Evolutionary conservation across 2,329 filamentous ascomycete genomes (phyloP).

Genomic region (Phaeosphaeriaceae sp.): DNA sequence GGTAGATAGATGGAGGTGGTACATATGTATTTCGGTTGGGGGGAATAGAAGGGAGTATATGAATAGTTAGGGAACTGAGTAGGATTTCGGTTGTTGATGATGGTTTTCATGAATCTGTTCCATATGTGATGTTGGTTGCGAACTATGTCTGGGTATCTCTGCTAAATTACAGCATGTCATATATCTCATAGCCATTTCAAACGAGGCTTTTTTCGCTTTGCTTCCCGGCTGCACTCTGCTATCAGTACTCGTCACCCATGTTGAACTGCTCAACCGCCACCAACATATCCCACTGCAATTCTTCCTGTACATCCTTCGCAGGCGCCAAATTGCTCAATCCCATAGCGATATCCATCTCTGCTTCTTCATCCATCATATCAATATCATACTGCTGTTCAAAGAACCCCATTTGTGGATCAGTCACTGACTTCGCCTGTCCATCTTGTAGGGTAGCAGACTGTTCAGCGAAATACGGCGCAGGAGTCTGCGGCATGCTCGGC

Average conservation of each 20-base stretch:
- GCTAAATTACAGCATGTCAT: slow-evolving; percentile 2
- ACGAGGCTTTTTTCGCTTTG: not conserved
- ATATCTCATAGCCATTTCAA: not conserved
- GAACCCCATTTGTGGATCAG: slow-evolving; percentile 16
- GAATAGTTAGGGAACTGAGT: too few relatives aligned
- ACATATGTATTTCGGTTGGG: too few relatives aligned
- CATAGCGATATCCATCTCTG: slow-evolving; percentile 34
- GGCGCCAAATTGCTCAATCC: slow-evolving; percentile 25
- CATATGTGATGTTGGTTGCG: too few relatives aligned
- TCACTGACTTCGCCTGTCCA: not conserved
- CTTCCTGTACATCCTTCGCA: slow-evolving; percentile 26
- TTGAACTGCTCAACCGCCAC: slow-evolving; percentile 36
- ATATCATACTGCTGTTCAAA: slow-evolving; percentile 20
- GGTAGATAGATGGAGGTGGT: too few relatives aligned
- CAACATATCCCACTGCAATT: slow-evolving; percentile 32
- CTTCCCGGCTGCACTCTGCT: not conserved
- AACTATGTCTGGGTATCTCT: too few relatives aligned
- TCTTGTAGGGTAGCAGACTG: slow-evolving; percentile 5
- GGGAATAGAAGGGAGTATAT: too few relatives aligned
- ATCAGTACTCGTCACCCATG: slow-evolving; percentile 5
- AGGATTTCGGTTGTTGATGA: too few relatives aligned
- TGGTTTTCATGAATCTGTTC: too few relatives aligned
- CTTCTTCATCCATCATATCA: slow-evolving; percentile 23
- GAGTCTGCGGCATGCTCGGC: slow-evolving; percentile 43
- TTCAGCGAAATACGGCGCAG: slow-evolving; percentile 30